Evolutionary conservation across 306 rosid species (phyloP), one percentile per base, ranked within the genome.

Genomic region (Cicer chorassanicum): DNA sequence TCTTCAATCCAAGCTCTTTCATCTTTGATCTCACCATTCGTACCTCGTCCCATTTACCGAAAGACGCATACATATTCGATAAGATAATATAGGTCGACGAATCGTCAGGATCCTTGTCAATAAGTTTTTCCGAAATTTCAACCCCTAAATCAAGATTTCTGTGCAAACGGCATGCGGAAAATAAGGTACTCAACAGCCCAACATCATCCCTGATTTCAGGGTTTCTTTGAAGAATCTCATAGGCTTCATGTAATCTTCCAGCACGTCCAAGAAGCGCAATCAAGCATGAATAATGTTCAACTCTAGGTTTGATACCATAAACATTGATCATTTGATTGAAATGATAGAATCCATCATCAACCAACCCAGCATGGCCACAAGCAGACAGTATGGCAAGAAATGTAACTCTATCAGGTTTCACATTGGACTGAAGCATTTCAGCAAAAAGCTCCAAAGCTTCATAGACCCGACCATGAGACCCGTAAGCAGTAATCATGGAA

Each of bases 241-340:
- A 87, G 14, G 97, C 97, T 84, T 88, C 92, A 5, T 65, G 72
- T 79, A 92, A 81, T 78, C 93, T 90, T 72, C 94, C 94, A 53
- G 92, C 96, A 29, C 94, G 94, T 45, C 94, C 96, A 68, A 92
- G 92, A 84, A 92, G 91, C 80, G 89, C 91, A 50, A 92, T 79
- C 87, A 92, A 73, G 81, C 96, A 90, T 18, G 98, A 88, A 82
- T 86, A 88, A 66, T 92, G 94, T 77, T 92, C 96, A 66, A 90
- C 70, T 66, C 84, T 61, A 2, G 92, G 91, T 73, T 53, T 77
- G 65, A 92, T 88, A 56, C 87, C 84, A 70, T 83, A 84, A 71
- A 78, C 65, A 69, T 62, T 51, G 73, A 79, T 75, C 94, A 92
- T 92, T 82, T 87, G 74, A 42, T 86, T 76, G 80, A 92, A 92